A percentile compares a stretch with the other conserved stretches of the same genome.
phyloP scores from a whole-genome alignment of 1,139 yeast species.

The Yamadazyma dendronema region DNA sequence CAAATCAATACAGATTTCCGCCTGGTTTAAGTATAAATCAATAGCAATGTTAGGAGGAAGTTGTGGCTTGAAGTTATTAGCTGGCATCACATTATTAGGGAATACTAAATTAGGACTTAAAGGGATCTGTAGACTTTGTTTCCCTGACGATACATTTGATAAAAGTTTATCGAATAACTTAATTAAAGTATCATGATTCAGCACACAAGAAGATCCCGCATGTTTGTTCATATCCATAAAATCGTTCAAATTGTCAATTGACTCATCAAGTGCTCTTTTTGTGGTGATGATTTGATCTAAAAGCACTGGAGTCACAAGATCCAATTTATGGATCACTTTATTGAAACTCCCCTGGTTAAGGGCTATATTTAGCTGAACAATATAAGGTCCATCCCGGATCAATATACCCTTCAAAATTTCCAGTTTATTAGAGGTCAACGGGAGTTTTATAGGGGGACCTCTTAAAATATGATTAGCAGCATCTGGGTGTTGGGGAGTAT shows the following conservation, averaged over 20 bases:
- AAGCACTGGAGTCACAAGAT: constrained; percentile 28
- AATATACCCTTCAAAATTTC: constrained; percentile 43
- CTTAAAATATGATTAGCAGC: constrained; percentile 3
- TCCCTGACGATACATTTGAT: constrained; percentile 31
- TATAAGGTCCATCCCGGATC: constrained; percentile 40
- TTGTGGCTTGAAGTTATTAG: constrained; percentile 31
- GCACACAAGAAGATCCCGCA: background rate
- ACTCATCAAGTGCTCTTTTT: constrained; percentile 29
- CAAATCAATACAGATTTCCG: constrained; percentile 44
- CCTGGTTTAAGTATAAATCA: constrained; percentile 44
- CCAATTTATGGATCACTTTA: constrained; percentile 25
- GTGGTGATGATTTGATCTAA: constrained; percentile 35
- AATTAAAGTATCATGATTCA: constrained; percentile 19
- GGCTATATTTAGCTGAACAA: constrained; percentile 29
- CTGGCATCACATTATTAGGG: constrained; percentile 32
- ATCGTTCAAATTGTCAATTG: constrained; percentile 26
- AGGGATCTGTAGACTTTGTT: constrained; percentile 40
- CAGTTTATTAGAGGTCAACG: constrained; percentile 38
- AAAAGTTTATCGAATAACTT: constrained; percentile 26
- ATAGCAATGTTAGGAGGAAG: constrained; percentile 32
- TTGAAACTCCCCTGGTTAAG: constrained; percentile 24
- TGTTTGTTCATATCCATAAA: constrained; percentile 11
- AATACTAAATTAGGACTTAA: constrained; percentile 43
- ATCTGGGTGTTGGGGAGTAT: constrained; percentile 34
- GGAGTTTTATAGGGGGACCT: constrained; percentile 41